A percentile compares a stretch with the other conserved stretches of the same genome.
These are phyloP conservation scores for Plasmodium inui DNA, from an alignment of 169 alveolate species.

Conservation along the genomic window DNA sequence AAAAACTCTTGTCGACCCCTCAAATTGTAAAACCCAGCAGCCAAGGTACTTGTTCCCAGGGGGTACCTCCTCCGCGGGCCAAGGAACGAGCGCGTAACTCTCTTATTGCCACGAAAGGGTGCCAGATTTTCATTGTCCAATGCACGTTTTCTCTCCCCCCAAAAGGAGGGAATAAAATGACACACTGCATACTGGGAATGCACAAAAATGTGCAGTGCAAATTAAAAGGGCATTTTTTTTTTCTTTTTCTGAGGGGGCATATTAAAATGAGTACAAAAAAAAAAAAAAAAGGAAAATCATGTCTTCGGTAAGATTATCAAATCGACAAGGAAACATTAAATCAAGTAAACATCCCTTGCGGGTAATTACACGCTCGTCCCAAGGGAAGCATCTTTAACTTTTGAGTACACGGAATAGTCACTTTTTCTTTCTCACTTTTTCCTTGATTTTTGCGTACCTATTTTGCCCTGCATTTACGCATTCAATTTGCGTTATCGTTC, in stretches of 20 bases:
- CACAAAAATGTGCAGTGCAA: background rate
- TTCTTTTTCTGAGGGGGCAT: background rate
- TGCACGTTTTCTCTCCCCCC: background rate
- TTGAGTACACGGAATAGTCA: background rate
- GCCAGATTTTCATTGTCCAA: background rate
- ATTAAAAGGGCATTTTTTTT: background rate
- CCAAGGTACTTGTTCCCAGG: background rate
- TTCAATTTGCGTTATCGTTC: background rate
- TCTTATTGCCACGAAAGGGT: background rate
- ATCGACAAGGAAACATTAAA: background rate
- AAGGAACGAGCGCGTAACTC: background rate
- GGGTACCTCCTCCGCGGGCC: background rate
- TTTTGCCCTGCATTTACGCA: background rate
- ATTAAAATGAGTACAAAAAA: background rate
- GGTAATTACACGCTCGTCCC: background rate
- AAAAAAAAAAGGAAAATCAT: background rate
- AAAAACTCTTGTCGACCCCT: background rate
- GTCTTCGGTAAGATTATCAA: constrained; percentile 16
- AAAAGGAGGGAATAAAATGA: background rate
- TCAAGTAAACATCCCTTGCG: background rate
- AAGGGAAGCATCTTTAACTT: background rate
- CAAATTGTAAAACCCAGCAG: background rate
- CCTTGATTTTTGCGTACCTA: background rate
- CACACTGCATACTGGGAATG: background rate
- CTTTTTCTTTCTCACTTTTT: background rate